Evolutionary conservation across 225 moss, liverwort and hornwort genomes (phyloP).

Genomic region (Bryoerythrophyllum caledonicum): DNA sequence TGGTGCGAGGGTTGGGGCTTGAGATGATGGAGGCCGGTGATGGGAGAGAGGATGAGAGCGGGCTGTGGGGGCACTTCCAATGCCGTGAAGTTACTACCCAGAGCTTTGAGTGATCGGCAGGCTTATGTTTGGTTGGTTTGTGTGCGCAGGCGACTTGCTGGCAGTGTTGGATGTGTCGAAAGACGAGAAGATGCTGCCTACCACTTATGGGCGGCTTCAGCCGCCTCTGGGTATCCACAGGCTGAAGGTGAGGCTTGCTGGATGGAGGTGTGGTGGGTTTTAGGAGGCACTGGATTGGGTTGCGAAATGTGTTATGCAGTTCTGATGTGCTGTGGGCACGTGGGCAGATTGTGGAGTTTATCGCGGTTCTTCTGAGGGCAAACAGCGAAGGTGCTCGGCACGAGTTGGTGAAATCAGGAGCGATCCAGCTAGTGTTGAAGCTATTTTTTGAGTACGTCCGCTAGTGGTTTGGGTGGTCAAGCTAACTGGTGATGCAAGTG

Average conservation of each 20-base stretch:
- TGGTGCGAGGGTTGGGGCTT: background rate
- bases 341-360: conserved; percentile 97
- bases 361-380: conserved; percentile 95
- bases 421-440: conserved; percentile 84
- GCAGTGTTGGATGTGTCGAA: conserved; percentile 81
- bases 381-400: conserved; percentile 90
- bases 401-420: conserved; percentile 84
- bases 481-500: background rate
- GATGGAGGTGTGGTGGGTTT: background rate
- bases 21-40: background rate
- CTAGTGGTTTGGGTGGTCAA: background rate
- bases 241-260: conserved; percentile 63
- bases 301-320: background rate
- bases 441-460: conserved; percentile 83
- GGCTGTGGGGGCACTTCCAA: background rate
- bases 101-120: background rate
- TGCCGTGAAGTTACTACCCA: background rate
- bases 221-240: conserved; percentile 95
- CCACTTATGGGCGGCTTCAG: conserved; percentile 87
- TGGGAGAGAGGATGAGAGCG: background rate
- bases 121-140: background rate
- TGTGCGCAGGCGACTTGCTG: conserved; percentile 83
- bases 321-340: conserved; percentile 14
- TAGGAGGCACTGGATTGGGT: background rate
- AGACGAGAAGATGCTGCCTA: conserved; percentile 83